Evolutionary conservation across 495 filamentous ascomycete genomes (phyloP), one percentile per base, ranked within the genome.

Genomic region (Penicillium longicatenatum): DNA sequence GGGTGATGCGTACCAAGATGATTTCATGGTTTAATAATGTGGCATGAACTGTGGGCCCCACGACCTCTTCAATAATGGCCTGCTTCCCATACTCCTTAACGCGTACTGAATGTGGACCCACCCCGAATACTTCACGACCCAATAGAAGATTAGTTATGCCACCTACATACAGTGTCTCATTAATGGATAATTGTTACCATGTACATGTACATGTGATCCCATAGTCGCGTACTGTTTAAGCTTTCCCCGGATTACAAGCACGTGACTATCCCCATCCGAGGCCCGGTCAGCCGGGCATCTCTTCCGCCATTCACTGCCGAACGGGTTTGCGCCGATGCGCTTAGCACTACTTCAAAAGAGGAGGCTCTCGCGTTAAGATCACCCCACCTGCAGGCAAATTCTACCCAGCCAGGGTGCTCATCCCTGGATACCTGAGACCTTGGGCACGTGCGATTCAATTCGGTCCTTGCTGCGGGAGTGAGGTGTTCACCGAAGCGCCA

Each of bases 1-100:
- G n/a, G 66, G 55, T 31, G 71, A 68, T 41, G 68, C 72, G 48
- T 67, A 76, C 61, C 64, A 60, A 48, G 69, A 73, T 64, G 61
- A 72, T 37, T 26, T 57, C 24, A 42, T 50, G 20, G 44, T 59
- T 31, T 58, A 20, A 49, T 54, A 24, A 54, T 52, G 31, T 42
- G 41, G 14, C 22, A 33, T 33, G 52, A 43, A 29, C 17, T 8
- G 31, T 51, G 30, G 19, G 33, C 49, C 26, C 20, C 11, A 44
- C 16, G 41, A 17, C n/a, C 22, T 50, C 47, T 12, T 35, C n/a
- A 33, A 12, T 30, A 20, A 31, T 35, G n/a, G 24, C 26, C 26
- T 46, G 19, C 22, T 46, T 22, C 20, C 14, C 10, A 10, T 46
- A 19, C 22, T 46, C 22, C 26, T 26, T 26, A 6, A 2, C 26